These are phyloP conservation scores for Ambrosia trifida DNA, from an alignment of 129 eudicot species.

Conservation along the genomic window DNA sequence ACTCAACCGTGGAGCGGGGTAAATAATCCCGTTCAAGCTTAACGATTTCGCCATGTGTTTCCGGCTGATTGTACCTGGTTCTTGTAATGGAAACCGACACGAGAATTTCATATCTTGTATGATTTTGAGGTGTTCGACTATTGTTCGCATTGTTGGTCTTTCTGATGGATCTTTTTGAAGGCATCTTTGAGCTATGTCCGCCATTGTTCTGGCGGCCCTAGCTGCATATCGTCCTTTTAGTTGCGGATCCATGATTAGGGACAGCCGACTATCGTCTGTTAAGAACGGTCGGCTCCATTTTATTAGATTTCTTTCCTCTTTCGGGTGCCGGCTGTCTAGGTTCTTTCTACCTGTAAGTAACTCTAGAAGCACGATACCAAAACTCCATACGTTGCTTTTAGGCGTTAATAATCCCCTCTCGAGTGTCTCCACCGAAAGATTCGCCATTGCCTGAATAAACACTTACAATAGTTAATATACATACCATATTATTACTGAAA, in stretches of 20 bases:
- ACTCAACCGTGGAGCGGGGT: constrained; percentile 52
- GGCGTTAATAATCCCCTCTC: constrained; percentile 90
- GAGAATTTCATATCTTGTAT: constrained; percentile 75
- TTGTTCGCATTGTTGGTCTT: constrained; percentile 93
- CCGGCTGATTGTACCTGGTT: constrained; percentile 58
- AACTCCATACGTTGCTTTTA: constrained; percentile 93
- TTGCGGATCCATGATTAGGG: constrained; percentile 89
- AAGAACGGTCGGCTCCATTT: constrained; percentile 89
- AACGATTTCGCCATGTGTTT: constrained; percentile 76
- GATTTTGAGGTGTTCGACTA: constrained; percentile 64
- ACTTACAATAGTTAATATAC: not conserved
- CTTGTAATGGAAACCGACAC: constrained; percentile 75
- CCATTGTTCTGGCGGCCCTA: constrained; percentile 78
- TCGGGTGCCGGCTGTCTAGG: constrained; percentile 69
- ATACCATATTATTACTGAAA: not conserved
- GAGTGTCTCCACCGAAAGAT: constrained; percentile 74
- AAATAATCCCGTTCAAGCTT: constrained; percentile 67
- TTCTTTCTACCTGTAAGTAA: constrained; percentile 84
- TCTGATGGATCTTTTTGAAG: constrained; percentile 86
- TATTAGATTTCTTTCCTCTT: constrained; percentile 83
- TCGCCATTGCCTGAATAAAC: constrained; percentile 64
- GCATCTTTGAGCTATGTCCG: constrained; percentile 83
- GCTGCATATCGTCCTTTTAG: constrained; percentile 82
- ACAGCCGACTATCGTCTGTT: constrained; percentile 80
- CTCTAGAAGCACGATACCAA: constrained; percentile 87